Evolutionary conservation across 495 filamentous ascomycete genomes (phyloP), one percentile per base, ranked within the genome.

Genomic region (Apodospora peruviana): DNA sequence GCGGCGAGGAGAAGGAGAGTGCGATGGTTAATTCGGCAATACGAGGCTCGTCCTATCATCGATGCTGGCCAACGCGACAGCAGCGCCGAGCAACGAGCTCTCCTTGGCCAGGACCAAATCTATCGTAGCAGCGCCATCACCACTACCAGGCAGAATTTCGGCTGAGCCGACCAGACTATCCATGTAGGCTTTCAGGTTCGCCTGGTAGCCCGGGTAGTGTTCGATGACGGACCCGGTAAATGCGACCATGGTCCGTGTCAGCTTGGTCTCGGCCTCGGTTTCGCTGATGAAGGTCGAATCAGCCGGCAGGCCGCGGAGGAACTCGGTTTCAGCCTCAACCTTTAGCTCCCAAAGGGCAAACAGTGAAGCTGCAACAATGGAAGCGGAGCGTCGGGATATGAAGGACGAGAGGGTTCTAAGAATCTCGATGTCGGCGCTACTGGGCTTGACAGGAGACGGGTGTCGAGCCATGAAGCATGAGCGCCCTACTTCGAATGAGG

Each of bases 161-260:
- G 19, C 17, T 10, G 48, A 44, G 0, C 54, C 55, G 14, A 76
- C 56, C 11, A 85, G 60, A 17, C 60, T 53, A 47, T 82, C 70
- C 34, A 83, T 68, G 50, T 73, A 76, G 5, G 42, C 45, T 59
- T 86, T 79, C 47, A 75, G 73, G 4, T 51, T 62, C 22, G 38
- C 46, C 16, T 67, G 58, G 57, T 85, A 86, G 17, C 58, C 61
- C 0, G 83, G 83, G 57, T 85, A 87, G 55, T 79, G 75, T 62
- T 83, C 77, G 25, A 87, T 73, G 25, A 87, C 83, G 21, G 72
- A 75, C 39, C 83, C 83, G 56, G 82, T 83, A 59, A 78, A 85
- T 8, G 77, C 80, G 10, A 85, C 77, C 11, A 76, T 72, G 2
- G 69, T 71, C 20, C 48, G 59, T 35, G 50, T 35, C 4, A 56